Base-by-base conservation (phyloP, 1,139 yeast genomes). In the Geotrichum aggregatum region DNA sequence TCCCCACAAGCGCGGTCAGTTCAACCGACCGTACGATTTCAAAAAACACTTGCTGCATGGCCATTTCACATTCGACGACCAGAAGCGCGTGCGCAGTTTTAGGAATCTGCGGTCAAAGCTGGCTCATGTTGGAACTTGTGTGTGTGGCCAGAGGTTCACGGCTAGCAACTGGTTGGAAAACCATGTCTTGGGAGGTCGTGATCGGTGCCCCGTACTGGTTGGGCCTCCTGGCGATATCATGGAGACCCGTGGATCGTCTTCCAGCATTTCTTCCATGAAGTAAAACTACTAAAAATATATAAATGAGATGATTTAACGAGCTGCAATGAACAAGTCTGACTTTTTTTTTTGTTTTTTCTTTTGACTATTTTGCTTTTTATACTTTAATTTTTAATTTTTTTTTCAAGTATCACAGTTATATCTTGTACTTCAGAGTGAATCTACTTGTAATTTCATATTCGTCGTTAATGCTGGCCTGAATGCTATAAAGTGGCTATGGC, bases 11-110 rank as follows among this genome's bases (percentile, higher is more conserved):
- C 76, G 82, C 47, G 84, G 83, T 16, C 77, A 72, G 58, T 83
- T 83, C 69, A 83, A 83, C 67, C 72, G 88, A 44, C 86, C 84
- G 2, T 83, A 83, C 62, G 88, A 83, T 64, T 82, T 73, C 68
- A 83, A 83, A 63, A 83, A 83, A 61, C 88, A 83, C 63, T 67
- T 83, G 57, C 69, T 83, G 43, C 84, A 82, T 63, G 73, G 78
- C 49, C 88, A 83, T 60, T 83, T 82, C 63, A 68, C 67, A 47
- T 82, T 81, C 63, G 75, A 79, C 55, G 73, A 75, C 13, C 69
- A 71, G 36, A 61, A 62, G 47, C 56, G 56, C 44, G 77, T 77
- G 8, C 76, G 76, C 47, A 71, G 73, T 42, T 67, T 75, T 56
- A 79, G 79, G 57, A 81, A 79, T 57, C 67, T 83, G 52, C 74